Base-by-base conservation (phyloP, 176 grass and related monocot species). In the Musa itinerans region DNA sequence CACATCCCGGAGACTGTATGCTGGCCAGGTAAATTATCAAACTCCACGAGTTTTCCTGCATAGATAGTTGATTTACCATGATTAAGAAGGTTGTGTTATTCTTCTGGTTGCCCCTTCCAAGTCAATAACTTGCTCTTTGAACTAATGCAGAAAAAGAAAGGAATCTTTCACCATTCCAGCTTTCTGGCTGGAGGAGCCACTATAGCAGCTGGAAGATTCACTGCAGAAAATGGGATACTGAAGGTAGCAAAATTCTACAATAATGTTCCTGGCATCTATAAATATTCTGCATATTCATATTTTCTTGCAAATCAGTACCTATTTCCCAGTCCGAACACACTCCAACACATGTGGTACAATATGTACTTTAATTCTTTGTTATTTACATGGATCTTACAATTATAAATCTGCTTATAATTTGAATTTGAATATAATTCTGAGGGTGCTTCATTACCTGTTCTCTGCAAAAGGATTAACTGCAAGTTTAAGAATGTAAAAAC, bases 141-240 rank as follows among this genome's bases (percentile, higher is more conserved):
- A 54, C 48, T 59, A 51, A 17, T n/a, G 34, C 68, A 98, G 94
- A 98, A 98, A 86, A 80, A 83, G 84, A 98, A 74, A 84, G 94
- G 94, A 50, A 79, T 87, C 61, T 98, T 98, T 73, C 94, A 98
- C 77, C 94, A 98, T 71, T 98, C 94, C 1, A 98, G 94, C 69
- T 98, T 98, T 81, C 80, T 98, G 81, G 94, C 94, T 71, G 90
- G 94, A 78, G 94, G 94, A 73, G 69, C 82, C 51, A 93, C 90
- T 68, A 82, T 91, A 82, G 88, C 94, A 81, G 94, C 94, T 80
- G 94, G 94, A 56, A 90, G 86, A 63, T 90, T 98, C 69, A 89
- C 78, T 63, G 90, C 80, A 52, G 64, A 79, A 85, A 82, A 87
- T 81, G 94, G 94, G 77, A 26, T 84, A 29, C 71, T 98, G 69